Base-by-base conservation (phyloP, 176 grass and related monocot species). In the Oryza nivara region DNA sequence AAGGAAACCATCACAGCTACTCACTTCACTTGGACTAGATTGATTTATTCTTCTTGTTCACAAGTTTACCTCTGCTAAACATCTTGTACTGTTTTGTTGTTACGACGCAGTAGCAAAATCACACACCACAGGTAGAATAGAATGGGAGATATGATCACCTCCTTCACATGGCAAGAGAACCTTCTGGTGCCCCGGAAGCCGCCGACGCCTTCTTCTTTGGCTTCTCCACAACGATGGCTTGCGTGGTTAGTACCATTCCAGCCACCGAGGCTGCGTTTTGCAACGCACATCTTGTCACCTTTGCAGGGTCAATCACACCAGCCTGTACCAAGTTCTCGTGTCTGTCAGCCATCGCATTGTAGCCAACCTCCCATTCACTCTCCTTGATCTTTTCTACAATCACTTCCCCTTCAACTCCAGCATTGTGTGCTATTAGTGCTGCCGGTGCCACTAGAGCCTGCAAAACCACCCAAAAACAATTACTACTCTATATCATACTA, bases 211-310 rank as follows among this genome's bases (percentile, higher is more conserved):
- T 94, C 82, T 84, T 91, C 86, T 89, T 92, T 2, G 92, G 86
- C 90, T 94, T 97, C 83, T 97, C 95, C 36, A 97, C 92, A 1
- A 97, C 95, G 20, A 97, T 94, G 20, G 92, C 95, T 68, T 97
- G 88, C 1, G 92, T 97, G 3, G 95, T 94, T 44, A 97, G 78
- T 36, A 97, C 95, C 95, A 97, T 97, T 65, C 95, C 95, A 28
- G 95, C 90, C 23, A 97, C 92, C 0, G 90, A 92, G 0, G 95
- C 81, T 0, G 95, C 90, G 11, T 97, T 94, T 28, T 94, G 95
- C 73, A 97, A 67, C 5, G 95, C 95, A 3, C 95, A 97, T 41
- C 92, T 88, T 3, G 95, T 77, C 68, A 97, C 92, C 76, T 97
- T 97, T 13, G 95, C 90, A 0, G 92, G 95, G 71, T 97, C 92